Evolutionary conservation across 352 stramenopile species (phyloP).

Genomic region (Phytophthora megakarya): DNA sequence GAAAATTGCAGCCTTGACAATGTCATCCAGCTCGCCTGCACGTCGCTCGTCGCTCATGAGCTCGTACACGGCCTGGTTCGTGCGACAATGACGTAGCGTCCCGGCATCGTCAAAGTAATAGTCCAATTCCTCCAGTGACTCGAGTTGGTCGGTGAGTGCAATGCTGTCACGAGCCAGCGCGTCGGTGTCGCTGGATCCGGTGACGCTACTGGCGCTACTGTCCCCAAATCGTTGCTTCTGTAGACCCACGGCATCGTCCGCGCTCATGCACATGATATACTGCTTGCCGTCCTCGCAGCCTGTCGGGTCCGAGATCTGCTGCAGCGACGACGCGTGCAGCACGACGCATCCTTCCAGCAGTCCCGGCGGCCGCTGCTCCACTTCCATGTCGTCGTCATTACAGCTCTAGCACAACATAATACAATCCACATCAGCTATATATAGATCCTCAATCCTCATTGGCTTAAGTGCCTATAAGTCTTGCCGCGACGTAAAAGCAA

Average conservation of each 20-base stretch:
- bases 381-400: conserved; percentile 77
- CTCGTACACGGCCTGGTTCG: conserved; percentile 75
- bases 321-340: conserved; percentile 56
- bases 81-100: conserved; percentile 71
- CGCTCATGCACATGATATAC: conserved; percentile 67
- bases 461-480: conserved; percentile 6
- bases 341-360: conserved; percentile 62
- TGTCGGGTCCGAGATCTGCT: conserved; percentile 40
- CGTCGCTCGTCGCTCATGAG: conserved; percentile 78
- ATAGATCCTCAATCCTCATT: neutral
- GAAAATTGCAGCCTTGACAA: conserved; percentile 84
- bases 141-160: conserved; percentile 63
- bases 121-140: conserved; percentile 76
- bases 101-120: conserved; percentile 80
- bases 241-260: conserved; percentile 45
- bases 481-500: neutral
- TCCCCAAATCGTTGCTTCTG: conserved; percentile 50
- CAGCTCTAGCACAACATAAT: conserved; percentile 51
- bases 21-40: conserved; percentile 73
- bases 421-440: conserved; percentile 9
- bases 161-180: conserved; percentile 41
- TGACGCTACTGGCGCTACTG: conserved; percentile 35
- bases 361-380: conserved; percentile 56
- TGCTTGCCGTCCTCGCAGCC: conserved; percentile 73
- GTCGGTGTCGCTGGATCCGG: conserved; percentile 6